A percentile compares a stretch with the other conserved stretches of the same genome.
These are phyloP conservation scores for Suillus paluster DNA, from an alignment of 768 basidiomycete species.

Conservation along the genomic window DNA sequence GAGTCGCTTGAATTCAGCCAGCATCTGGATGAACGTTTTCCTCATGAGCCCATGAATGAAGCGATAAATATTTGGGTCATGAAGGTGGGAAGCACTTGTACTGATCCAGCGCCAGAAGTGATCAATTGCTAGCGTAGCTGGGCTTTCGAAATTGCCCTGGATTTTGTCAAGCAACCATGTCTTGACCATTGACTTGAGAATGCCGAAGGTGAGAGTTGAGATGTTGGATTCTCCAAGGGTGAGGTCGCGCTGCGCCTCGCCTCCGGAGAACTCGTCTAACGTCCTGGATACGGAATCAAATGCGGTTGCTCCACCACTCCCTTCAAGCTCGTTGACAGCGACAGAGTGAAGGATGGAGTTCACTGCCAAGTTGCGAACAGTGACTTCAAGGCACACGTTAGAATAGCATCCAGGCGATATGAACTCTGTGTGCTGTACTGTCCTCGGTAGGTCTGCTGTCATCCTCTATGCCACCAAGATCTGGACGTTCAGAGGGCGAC, in stretches of 20 bases:
- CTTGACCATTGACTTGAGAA: conserved; percentile 88
- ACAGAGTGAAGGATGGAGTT: conserved; percentile 94
- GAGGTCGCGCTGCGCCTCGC: conserved; percentile 61
- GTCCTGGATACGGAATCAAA: conserved; percentile 94
- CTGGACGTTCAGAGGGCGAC: conserved; percentile 87
- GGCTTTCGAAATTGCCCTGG: conserved; percentile 64
- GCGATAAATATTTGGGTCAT: conserved; percentile 90
- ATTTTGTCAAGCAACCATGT: conserved; percentile 90
- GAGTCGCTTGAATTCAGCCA: conserved; percentile 94
- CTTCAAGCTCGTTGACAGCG: conserved; percentile 96
- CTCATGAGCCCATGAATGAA: conserved; percentile 97
- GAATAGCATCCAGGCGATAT: conserved; percentile 84
- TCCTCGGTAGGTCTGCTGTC: conserved; percentile 81
- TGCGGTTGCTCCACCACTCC: conserved; percentile 89
- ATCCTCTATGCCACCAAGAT: conserved; percentile 91
- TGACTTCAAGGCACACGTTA: conserved; percentile 90
- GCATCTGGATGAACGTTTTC: conserved; percentile 95
- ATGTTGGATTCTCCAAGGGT: conserved; percentile 89
- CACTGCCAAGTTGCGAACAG: conserved; percentile 90
- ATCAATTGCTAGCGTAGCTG: conserved; percentile 75
- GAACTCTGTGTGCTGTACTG: conserved; percentile 83
- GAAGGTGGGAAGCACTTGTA: conserved; percentile 82
- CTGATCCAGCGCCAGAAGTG: conserved; percentile 99
- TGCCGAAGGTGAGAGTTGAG: conserved; percentile 83
- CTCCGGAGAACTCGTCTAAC: conserved; percentile 83